These are phyloP conservation scores for Backusella circina DNA, from an alignment of 192 early-diverging fungal species.

Conservation along the genomic window DNA sequence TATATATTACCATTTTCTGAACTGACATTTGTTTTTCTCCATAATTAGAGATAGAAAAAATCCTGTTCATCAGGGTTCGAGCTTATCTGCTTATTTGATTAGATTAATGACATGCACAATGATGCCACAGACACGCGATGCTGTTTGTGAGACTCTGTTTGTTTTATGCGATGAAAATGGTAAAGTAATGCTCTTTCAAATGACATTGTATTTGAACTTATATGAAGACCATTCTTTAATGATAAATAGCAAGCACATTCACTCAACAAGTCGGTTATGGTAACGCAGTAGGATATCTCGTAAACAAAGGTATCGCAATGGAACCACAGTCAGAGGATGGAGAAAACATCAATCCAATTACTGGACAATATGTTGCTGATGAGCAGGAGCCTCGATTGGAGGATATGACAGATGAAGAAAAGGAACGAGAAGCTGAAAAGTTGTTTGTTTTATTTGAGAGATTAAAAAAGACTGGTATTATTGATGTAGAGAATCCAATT, in stretches of 20 bases:
- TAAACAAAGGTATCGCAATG: slow-evolving; percentile 66
- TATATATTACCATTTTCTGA: neutral
- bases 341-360: slow-evolving; percentile 78
- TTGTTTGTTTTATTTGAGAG: slow-evolving; percentile 94
- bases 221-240: neutral
- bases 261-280: slow-evolving; percentile 85
- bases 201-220: neutral
- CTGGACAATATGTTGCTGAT: slow-evolving; percentile 62
- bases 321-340: slow-evolving; percentile 20
- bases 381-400: slow-evolving; percentile 53
- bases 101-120: slow-evolving; percentile 65
- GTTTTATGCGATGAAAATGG: slow-evolving; percentile 67
- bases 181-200: slow-evolving; percentile 25
- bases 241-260: slow-evolving; percentile 50
- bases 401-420: slow-evolving; percentile 95
- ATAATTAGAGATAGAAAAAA: slow-evolving; percentile 63
- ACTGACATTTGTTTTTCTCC: neutral
- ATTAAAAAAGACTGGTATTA: slow-evolving; percentile 87
- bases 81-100: slow-evolving; percentile 62
- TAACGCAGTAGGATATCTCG: slow-evolving; percentile 88
- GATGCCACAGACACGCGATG: slow-evolving; percentile 54
- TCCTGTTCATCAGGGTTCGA: slow-evolving; percentile 60
- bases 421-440: slow-evolving; percentile 89
- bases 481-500: slow-evolving; percentile 75
- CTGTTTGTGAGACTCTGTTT: slow-evolving; percentile 63